Evolutionary conservation across 2,329 filamentous ascomycete genomes (phyloP), one percentile per base, ranked within the genome.

Genomic region (Fusarium sp.): DNA sequence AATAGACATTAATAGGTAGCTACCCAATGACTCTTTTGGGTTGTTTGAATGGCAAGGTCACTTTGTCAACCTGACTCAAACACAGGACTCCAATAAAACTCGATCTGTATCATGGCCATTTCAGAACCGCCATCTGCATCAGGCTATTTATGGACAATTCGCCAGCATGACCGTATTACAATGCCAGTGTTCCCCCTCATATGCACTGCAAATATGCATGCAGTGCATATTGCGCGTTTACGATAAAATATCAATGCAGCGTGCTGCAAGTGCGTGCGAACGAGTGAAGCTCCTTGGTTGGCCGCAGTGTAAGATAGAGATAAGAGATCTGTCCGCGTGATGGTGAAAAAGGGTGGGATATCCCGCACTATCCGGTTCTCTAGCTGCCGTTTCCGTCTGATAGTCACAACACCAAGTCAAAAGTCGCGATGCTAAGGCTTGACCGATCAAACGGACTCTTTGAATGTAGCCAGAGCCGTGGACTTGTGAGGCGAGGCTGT

Each of bases 321-420:
- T 70, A 70, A 70, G 67, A 70, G 67, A 70, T 70, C 67, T 57
- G 67, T 66, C 67, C 67, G 66, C 67, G 67, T 70, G 67, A 70
- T 70, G 67, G 47, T 55, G 10, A 63, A 70, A 66, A 70, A 55
- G 47, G 33, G 59, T 70, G 66, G 67, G 67, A 70, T 66, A 69
- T 69, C 63, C 66, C 66, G 66, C 66, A 52, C 45, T 12, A 52
- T 51, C 64, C 61, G 52, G 36, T 36, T 52, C 22, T 66, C 57
- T 70, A 70, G 59, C 59, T 70, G 66, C 67, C 67, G 59, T 45
- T 70, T 70, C 47, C 20, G 67, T 70, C 59, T n/a, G 59, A 54
- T 54, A 68, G 39, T 59, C 66, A 66, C 66, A 59, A 70, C 67
- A 70, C 67, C 59, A 70, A 70, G 45, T 31, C n/a, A 20, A 42